These are phyloP conservation scores for Botryotinia narcissicola DNA, from an alignment of 2,329 filamentous ascomycete genomes.

Conservation along the genomic window DNA sequence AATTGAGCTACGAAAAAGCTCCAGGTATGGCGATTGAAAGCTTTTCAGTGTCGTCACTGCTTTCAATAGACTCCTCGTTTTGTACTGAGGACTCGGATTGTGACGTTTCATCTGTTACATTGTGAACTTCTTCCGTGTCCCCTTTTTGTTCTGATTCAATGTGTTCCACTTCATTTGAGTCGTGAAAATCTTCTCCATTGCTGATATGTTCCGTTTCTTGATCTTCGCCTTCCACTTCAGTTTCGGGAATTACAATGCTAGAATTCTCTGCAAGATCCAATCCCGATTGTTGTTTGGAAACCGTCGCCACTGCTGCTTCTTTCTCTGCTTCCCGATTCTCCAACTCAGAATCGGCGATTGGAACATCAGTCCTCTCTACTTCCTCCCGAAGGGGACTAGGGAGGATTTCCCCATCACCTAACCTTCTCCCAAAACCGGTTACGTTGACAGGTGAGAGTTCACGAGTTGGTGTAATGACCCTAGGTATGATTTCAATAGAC, in stretches of 20 bases:
- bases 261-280: background rate
- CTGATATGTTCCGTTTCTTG: slow-evolving; percentile 2
- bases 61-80: slow-evolving; percentile 29
- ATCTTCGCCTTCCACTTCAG: background rate
- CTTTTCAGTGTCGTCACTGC: slow-evolving; percentile 20
- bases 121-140: slow-evolving; percentile 2
- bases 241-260: background rate
- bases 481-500: slow-evolving; percentile 36
- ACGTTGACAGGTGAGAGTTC: slow-evolving; percentile 22
- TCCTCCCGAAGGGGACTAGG: slow-evolving; percentile 19
- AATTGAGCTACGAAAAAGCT: slow-evolving; percentile 6
- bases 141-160: slow-evolving; percentile 3
- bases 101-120: slow-evolving; percentile 27
- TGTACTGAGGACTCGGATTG: slow-evolving; percentile 30
- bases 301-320: background rate
- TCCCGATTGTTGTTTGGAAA: background rate
- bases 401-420: slow-evolving; percentile 7
- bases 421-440: slow-evolving; percentile 5
- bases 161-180: slow-evolving; percentile 12
- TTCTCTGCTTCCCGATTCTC: background rate
- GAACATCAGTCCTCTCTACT: slow-evolving; percentile 1
- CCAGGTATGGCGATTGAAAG: slow-evolving; percentile 41
- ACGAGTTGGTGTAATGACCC: slow-evolving; percentile 34
- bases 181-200: slow-evolving; percentile 15
- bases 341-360: background rate